A percentile compares a stretch with the other conserved stretches of the same genome.
These are phyloP conservation scores for Litchi chinensis DNA, from an alignment of 345 rosid species.

Conservation along the genomic window DNA sequence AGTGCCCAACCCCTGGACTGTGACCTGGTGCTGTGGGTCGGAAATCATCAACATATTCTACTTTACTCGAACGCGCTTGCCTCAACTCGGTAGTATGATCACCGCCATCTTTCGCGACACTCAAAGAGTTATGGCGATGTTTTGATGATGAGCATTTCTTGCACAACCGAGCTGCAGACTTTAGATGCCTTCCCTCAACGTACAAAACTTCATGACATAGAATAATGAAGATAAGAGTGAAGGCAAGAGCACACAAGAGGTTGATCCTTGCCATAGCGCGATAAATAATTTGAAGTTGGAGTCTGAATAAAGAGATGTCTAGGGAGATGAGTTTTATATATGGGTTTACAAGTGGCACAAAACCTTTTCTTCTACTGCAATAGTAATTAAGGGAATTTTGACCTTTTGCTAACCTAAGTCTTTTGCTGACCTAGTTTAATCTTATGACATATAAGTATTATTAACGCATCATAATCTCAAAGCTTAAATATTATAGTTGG, in stretches of 20 bases:
- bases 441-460: no score
- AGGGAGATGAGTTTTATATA: neutral
- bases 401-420: no score
- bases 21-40: constrained; percentile 49
- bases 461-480: no score
- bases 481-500: no score
- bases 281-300: neutral
- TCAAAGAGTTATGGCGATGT: constrained; percentile 3
- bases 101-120: constrained; percentile 15
- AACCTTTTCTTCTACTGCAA: neutral
- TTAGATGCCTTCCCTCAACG: constrained; percentile 45
- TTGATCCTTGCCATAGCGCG: constrained; percentile 26
- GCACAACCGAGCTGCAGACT: constrained; percentile 13
- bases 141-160: constrained; percentile 18
- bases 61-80: constrained; percentile 26
- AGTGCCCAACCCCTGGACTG: constrained; percentile 58
- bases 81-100: neutral
- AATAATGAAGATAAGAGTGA: constrained; percentile 29
- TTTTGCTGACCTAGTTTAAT: no score
- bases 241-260: constrained; percentile 13
- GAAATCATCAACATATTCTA: constrained; percentile 39
- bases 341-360: neutral
- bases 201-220: constrained; percentile 29
- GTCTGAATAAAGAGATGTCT: neutral
- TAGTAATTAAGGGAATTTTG: no score